phyloP scores from a whole-genome alignment of 495 filamentous ascomycete genomes.

The Xylaria castorea region DNA sequence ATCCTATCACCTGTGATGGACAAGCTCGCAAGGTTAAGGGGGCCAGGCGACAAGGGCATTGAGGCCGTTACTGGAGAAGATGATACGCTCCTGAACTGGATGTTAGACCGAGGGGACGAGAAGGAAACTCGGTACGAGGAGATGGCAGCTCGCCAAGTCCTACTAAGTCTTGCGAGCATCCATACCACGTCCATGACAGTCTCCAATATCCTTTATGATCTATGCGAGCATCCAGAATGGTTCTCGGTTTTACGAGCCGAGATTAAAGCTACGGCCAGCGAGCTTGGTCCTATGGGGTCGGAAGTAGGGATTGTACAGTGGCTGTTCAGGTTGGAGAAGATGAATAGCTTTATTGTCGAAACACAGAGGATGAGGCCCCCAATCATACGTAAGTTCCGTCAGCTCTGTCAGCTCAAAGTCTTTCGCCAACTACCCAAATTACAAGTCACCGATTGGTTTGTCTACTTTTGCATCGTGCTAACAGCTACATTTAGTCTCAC shows the following conservation, averaged over 20 bases:
- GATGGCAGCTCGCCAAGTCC: background rate
- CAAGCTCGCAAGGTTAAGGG: background rate
- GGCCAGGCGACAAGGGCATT: background rate
- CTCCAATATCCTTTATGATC: background rate
- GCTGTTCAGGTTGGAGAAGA: constrained; percentile 3
- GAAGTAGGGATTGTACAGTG: background rate
- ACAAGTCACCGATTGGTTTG: background rate
- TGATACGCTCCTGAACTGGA: constrained; percentile 25
- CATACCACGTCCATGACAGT: constrained; percentile 5
- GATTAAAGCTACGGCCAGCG: background rate
- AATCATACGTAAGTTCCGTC: constrained; percentile 1
- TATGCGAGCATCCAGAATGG: constrained; percentile 11
- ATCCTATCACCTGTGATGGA: constrained; percentile 6
- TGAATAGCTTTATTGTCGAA: constrained; percentile 22
- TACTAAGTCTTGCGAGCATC: background rate
- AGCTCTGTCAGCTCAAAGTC: background rate
- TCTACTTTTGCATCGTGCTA: background rate
- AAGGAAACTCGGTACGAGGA: background rate
- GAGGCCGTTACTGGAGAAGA: background rate
- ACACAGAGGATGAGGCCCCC: constrained; percentile 15
- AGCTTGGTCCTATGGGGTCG: background rate
- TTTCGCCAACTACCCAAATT: background rate
- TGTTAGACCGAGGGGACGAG: constrained; percentile 14
- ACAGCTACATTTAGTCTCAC: background rate
- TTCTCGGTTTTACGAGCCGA: background rate